Evolutionary conservation across 768 basidiomycete species (phyloP).

Genomic region (Polyporus arcularius): DNA sequence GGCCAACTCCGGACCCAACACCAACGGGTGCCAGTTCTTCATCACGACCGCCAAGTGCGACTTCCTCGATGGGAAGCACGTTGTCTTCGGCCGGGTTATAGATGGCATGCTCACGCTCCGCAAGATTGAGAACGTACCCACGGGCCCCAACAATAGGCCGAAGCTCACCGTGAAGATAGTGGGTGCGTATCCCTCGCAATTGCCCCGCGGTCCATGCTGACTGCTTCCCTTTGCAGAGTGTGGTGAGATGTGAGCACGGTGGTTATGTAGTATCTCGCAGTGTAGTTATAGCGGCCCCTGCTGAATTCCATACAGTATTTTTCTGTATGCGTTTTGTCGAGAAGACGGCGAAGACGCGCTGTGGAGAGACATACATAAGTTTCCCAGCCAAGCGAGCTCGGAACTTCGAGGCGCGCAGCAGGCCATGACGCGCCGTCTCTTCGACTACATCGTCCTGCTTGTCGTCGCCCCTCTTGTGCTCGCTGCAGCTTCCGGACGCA

Average conservation of each 20-base stretch:
- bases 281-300: no score
- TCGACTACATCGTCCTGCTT: background rate
- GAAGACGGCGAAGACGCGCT: background rate
- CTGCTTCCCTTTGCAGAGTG: conserved; percentile 30
- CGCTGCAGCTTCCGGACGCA: background rate
- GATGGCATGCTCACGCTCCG: conserved; percentile 94
- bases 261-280: background rate
- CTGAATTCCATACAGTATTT: no score
- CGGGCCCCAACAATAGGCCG: conserved; percentile 86
- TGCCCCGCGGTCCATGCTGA: background rate
- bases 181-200: conserved; percentile 50
- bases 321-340: background rate
- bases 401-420: background rate
- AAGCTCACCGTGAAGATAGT: conserved; percentile 88
- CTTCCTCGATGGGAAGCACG: conserved; percentile 94
- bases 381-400: background rate
- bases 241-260: conserved; percentile 37
- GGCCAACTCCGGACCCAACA: conserved; percentile 95
- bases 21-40: conserved; percentile 97
- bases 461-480: background rate
- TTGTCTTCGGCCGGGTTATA: conserved; percentile 88
- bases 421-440: background rate
- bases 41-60: conserved; percentile 94
- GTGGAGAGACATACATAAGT: background rate
- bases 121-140: conserved; percentile 95